Evolutionary conservation across 2,329 filamentous ascomycete species (phyloP), one percentile per base, ranked within the genome.

Genomic region (Fusarium sp.): DNA sequence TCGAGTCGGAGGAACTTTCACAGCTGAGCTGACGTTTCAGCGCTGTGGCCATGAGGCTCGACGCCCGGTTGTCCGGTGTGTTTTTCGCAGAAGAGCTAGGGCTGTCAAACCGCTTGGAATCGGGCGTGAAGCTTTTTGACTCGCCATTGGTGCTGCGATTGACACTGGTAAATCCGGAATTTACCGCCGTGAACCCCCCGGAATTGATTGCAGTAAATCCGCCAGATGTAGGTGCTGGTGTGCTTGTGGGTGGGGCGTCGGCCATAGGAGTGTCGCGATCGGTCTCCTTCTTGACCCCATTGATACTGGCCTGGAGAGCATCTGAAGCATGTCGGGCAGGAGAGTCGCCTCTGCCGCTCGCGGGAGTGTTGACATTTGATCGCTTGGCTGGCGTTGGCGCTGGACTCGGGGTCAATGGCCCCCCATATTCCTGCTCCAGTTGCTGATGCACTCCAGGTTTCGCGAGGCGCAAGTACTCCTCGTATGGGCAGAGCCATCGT

Each of bases 371-470:
- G 75, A 87, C 84, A 57, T 82, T 85, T 7, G 88, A 90, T 61
- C 87, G 86, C 76, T 91, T 95, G 76, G 94, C 85, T 2, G 95
- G 94, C 36, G 81, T 94, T 80, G 77, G 91, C 82, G 84, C 87
- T 7, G 88, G 88, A 66, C 88, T 90, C 4, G 95, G 94, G 0
- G 95, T 98, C 66, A 96, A 89, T 15, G 95, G 94, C 1, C 95
- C 96, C 63, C 95, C 95, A 76, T 98, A 94, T 79, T 98, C 95
- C 68, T 93, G 89, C 78, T 98, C 95, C 10, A 98, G 85, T 80
- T 98, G 94, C 75, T 98, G 95, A 75, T 98, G 95, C n/a, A 98
- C 95, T 31, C 94, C 94, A 4, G 96, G 96, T 79, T 98, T 98
- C 55, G 94, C 95, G 13, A 95, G 85, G 55, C 93, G 89, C 44